Conservation (phyloP, 305 asterid genomes). For the Plantago coronopus region DNA sequence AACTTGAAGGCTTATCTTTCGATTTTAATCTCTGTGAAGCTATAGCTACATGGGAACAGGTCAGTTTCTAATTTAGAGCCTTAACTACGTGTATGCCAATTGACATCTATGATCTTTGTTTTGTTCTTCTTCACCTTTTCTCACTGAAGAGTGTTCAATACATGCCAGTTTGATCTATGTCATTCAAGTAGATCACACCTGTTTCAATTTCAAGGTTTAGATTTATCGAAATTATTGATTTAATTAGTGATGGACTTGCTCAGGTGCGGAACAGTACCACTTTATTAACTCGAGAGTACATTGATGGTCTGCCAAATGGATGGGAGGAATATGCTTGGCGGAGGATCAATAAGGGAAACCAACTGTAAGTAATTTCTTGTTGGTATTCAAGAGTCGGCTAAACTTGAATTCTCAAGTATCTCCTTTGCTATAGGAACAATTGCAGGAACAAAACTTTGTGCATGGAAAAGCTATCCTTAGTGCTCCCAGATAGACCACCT, state of each 20-base stretch:
- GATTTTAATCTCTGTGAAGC: conserved; percentile 86
- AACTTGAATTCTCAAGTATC: conserved; percentile 12
- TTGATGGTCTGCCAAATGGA: conserved; percentile 93
- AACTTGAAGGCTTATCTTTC: conserved; percentile 77
- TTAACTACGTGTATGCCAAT: conserved; percentile 7
- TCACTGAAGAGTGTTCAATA: neutral
- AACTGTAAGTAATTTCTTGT: conserved; percentile 47
- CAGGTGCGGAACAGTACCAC: conserved; percentile 97
- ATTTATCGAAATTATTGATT: conserved; percentile 46
- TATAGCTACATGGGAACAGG: conserved; percentile 99
- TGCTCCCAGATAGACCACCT: conserved; percentile 86
- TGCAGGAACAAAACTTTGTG: conserved; percentile 83
- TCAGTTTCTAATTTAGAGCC: conserved; percentile 36
- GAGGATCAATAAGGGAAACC: conserved; percentile 90
- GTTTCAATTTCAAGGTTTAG: conserved; percentile 15
- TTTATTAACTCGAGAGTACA: conserved; percentile 77
- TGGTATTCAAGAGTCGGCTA: conserved; percentile 15
- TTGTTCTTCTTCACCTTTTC: neutral
- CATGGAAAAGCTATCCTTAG: conserved; percentile 85
- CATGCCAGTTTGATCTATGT: conserved; percentile 5
- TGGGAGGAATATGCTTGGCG: conserved; percentile 98
- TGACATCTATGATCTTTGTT: conserved; percentile 13
- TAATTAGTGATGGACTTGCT: conserved; percentile 71
- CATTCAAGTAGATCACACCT: conserved; percentile 6
- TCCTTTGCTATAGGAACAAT: conserved; percentile 49